Evolutionary conservation across 2,329 filamentous ascomycete genomes (phyloP).

Genomic region (Chalaropsis ovoidea): DNA sequence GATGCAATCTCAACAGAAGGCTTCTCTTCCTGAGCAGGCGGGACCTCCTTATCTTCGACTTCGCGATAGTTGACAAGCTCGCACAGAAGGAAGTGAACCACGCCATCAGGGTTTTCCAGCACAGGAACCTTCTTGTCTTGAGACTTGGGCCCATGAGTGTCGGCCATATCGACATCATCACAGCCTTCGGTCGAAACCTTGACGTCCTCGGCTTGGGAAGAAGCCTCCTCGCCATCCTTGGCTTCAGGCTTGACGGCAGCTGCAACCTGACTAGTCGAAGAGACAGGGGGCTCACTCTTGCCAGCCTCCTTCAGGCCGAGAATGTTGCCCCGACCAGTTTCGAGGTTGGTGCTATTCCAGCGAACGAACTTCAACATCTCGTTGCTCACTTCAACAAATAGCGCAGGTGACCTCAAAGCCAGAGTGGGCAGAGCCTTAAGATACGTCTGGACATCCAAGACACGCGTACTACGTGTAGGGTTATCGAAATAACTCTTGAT

Average conservation of each 20-base stretch:
- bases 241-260: neutral
- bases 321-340: conserved; percentile 22
- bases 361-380: conserved; percentile 56
- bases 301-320: conserved; percentile 22
- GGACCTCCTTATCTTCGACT: conserved; percentile 68
- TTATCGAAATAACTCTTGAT: conserved; percentile 68
- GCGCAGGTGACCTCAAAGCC: conserved; percentile 66
- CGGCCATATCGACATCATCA: conserved; percentile 51
- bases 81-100: conserved; percentile 87
- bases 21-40: conserved; percentile 21
- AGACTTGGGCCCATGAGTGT: conserved; percentile 55
- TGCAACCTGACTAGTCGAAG: neutral
- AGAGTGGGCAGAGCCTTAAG: conserved; percentile 68
- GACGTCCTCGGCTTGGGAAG: conserved; percentile 36
- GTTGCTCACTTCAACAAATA: conserved; percentile 80
- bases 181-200: conserved; percentile 49
- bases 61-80: conserved; percentile 87
- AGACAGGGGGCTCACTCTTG: neutral
- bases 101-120: conserved; percentile 85
- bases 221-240: conserved; percentile 1
- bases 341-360: conserved; percentile 20
- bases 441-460: conserved; percentile 61
- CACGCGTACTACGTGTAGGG: conserved; percentile 40
- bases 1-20: conserved; percentile 16
- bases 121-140: conserved; percentile 59